Base-by-base conservation (phyloP, 148 eudicot species). In the Rhododendron williamsianum region DNA sequence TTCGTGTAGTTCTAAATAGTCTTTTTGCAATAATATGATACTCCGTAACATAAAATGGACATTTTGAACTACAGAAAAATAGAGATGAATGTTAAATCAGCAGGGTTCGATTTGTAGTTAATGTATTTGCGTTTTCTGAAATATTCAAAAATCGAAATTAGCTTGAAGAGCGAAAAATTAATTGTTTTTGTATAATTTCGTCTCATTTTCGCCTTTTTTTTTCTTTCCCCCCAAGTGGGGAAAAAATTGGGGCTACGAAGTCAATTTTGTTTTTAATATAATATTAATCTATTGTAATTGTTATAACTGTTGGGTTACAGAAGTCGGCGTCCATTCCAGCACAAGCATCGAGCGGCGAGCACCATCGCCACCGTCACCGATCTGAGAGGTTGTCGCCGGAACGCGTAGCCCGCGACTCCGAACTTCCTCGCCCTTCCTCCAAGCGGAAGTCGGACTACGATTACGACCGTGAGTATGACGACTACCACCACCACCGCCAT, bases 361-460 rank as follows among this genome's bases (percentile, higher is more conserved):
- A 87, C 21, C 69, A 86, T 52, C 90, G 89, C 83, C 91, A 84
- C 52, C 90, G 89, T 82, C 91, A 90, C 84, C 88, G 91, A 27
- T 82, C 93, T 3, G 93, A 89, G 78, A 80, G 92, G 35, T 71
- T 95, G 60, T 54, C 60, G 12, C 93, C 91, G 0, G 91, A 90
- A 21, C 85, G 91, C 23, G 76, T 78, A 19, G 73, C 82, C 48
- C 92, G 91, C 11, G 93, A 92, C 78, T 84, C 83, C 0, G 95
- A 94, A 9, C 71, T 84, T 23, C 90, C 94, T 4, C 93, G 90
- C 38, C 90, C 90, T 4, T 85, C 94, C 0, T 82, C 91, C 30
- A 94, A 94, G 88, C 88, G 90, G 60, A 91, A 94, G 83, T 58
- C 89, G 46, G 87, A 80, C 35, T 82, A 86, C 43, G 80, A 88